Base-by-base conservation (phyloP, 2,329 filamentous ascomycete genomes). In the Pseudocercospora cruenta region DNA sequence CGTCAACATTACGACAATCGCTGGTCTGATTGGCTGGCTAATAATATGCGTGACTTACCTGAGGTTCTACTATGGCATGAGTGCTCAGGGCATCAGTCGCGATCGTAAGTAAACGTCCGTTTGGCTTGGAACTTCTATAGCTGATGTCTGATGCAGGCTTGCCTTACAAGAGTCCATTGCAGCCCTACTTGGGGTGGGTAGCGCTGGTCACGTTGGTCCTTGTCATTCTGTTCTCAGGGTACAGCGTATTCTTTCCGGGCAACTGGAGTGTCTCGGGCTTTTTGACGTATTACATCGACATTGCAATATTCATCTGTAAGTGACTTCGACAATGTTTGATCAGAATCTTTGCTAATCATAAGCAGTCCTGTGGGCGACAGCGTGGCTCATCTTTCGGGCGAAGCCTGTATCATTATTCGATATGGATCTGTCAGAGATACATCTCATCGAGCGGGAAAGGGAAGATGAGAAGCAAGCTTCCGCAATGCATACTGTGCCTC, bases 201-300 rank as follows among this genome's bases (percentile, higher is more conserved):
- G 80, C 93, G 4, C 61, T 64, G 2, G 72, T 82, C 66, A 85
- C 88, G 80, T 77, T 84, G 62, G 87, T 84, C 72, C 78, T 87
- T n/a, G 75, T 90, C 28, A 88, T 92, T 64, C 79, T 93, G 3
- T 80, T 92, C 36, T 92, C 90, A 1, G 86, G 87, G 49, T 81
- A 78, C 67, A 75, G 74, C 66, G 90, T 90, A 0, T 92, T 92
- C 69, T 79, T 78, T 12, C 70, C 71, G 43, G 75, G 69, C 57
- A 78, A 72, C 1, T 85, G 81, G 74, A 69, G 49, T n/a, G 57
- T 57, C 4, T 69, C 69, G 0, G 62, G 62, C 24, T 70, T 65
- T 47, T 58, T 70, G 45, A 69, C 67, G 3, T 67, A 67, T 47
- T 70, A 70, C 26, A 63, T 70, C 43, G 67, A 70, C 54, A 67